A percentile compares a stretch with the other conserved stretches of the same genome.
These are phyloP conservation scores for Colletotrichum scovillei DNA, from an alignment of 2,329 filamentous ascomycete species.

Conservation along the genomic window DNA sequence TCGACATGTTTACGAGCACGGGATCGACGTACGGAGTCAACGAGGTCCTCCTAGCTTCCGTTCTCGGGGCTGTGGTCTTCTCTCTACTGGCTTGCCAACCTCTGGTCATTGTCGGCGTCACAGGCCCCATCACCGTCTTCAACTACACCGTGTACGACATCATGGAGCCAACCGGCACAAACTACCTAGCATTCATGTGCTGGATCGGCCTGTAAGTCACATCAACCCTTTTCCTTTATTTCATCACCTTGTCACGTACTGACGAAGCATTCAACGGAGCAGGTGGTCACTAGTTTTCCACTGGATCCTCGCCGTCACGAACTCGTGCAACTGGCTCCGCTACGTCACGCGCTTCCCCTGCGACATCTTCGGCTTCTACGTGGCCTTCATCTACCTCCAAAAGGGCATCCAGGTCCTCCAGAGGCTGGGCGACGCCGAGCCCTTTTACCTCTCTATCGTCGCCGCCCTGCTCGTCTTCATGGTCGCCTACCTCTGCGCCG, in stretches of 20 bases:
- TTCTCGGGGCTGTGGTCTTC: slow-evolving; percentile 86
- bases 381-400: slow-evolving; percentile 90
- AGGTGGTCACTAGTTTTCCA: slow-evolving; percentile 88
- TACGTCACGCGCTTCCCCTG: slow-evolving; percentile 93
- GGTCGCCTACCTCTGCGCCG: slow-evolving; percentile 78
- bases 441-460: slow-evolving; percentile 83
- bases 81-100: slow-evolving; percentile 84
- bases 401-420: slow-evolving; percentile 90
- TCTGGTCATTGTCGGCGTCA: slow-evolving; percentile 90
- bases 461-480: slow-evolving; percentile 83
- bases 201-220: slow-evolving; percentile 81
- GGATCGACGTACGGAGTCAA: slow-evolving; percentile 88
- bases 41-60: slow-evolving; percentile 88
- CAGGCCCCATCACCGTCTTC: slow-evolving; percentile 92
- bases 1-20: slow-evolving; percentile 94
- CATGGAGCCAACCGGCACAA: slow-evolving; percentile 78
- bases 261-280: not conserved
- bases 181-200: slow-evolving; percentile 91
- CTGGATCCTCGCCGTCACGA: slow-evolving; percentile 84
- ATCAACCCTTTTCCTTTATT: not conserved
- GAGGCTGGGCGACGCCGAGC: slow-evolving; percentile 73
- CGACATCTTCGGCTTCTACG: slow-evolving; percentile 95
- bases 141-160: slow-evolving; percentile 96
- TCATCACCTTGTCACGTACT: not conserved
- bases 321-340: slow-evolving; percentile 87